phyloP scores from a whole-genome alignment of 2,329 filamentous ascomycete species.

The Botrytis elliptica region DNA sequence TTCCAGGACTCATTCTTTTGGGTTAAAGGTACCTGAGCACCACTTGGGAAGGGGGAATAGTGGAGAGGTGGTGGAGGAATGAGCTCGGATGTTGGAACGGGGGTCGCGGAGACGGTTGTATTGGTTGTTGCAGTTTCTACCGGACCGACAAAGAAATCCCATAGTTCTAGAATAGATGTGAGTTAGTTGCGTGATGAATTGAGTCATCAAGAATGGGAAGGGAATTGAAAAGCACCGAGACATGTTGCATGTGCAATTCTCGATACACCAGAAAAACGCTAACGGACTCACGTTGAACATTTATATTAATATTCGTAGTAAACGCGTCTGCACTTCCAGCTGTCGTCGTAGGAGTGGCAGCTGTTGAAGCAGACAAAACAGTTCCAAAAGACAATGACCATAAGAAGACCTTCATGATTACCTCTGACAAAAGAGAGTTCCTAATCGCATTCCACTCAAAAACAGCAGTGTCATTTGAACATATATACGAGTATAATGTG shows the following conservation, averaged over 20 bases:
- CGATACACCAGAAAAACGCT: neutral
- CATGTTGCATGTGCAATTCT: neutral
- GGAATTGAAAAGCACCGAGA: neutral
- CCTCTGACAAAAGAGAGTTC: neutral
- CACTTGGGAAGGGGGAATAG: conserved; percentile 27
- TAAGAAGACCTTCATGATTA: conserved; percentile 17
- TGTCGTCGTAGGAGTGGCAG: neutral
- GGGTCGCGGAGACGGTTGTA: conserved; percentile 32
- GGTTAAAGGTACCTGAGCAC: conserved; percentile 24
- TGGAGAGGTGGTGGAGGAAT: conserved; percentile 32
- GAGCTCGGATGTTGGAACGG: conserved; percentile 31
- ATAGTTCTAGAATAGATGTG: conserved; percentile 19
- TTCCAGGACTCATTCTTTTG: conserved; percentile 34
- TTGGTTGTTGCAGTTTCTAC: conserved; percentile 29
- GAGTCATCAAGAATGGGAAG: neutral
- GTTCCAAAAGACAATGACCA: conserved; percentile 3
- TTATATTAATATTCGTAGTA: conserved; percentile 24
- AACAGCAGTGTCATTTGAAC: neutral
- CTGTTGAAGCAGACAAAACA: neutral
- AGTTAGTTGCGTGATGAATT: neutral
- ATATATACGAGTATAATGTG: neutral
- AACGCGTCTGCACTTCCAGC: conserved; percentile 27
- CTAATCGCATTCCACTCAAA: neutral
- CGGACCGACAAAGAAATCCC: conserved; percentile 34
- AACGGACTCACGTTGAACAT: conserved; percentile 25